Base-by-base conservation (phyloP, 345 rosid species). In the Raphanus sativus region DNA sequence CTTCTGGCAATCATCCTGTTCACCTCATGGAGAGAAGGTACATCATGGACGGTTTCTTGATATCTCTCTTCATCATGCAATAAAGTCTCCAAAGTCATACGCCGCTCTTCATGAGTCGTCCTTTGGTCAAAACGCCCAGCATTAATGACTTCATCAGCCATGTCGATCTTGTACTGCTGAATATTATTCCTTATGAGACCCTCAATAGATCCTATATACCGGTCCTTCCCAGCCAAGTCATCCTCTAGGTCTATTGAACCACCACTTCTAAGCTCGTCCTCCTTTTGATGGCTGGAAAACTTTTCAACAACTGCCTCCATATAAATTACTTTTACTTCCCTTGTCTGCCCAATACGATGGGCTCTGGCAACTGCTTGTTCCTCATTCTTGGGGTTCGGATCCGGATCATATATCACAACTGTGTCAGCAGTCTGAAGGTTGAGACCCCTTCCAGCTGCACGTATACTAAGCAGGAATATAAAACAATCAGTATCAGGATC, bases 361-460 rank as follows among this genome's bases (percentile, higher is more conserved):
- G 99, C 99, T 82, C 99, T 96, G 30, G 99, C 99, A 83, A 96
- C 98, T 68, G 99, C 99, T 79, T 96, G 99, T 78, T 96, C 99
- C 87, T 96, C 99, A 83, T 96, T 96, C 83, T 96, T 96, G 12
- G 99, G 99, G 83, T 96, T 96, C 56, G 99, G 98, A 86, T 96
- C 99, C 54, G 99, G 99, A 88, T 96, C 99, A 78, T 96, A 96
- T 76, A 96, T 96, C 77, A 96, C 84, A 71, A 96, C 99, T 7
- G 99, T 96, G 81, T 96, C 99, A 36, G 99, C 99, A 77, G 98
- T 84, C 76, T 96, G 99, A 81, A 96, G 98, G 88, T 96, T 96
- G 81, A 96, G 99, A 84, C 99, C 99, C 81, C 99, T 86, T 56
- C 99, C 98, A 82, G 99, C 98, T 7, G 99, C 99, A 79, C 98